Base-by-base conservation (phyloP, 1,284 basidiomycete genomes). In the Microbotryum saponariae region DNA sequence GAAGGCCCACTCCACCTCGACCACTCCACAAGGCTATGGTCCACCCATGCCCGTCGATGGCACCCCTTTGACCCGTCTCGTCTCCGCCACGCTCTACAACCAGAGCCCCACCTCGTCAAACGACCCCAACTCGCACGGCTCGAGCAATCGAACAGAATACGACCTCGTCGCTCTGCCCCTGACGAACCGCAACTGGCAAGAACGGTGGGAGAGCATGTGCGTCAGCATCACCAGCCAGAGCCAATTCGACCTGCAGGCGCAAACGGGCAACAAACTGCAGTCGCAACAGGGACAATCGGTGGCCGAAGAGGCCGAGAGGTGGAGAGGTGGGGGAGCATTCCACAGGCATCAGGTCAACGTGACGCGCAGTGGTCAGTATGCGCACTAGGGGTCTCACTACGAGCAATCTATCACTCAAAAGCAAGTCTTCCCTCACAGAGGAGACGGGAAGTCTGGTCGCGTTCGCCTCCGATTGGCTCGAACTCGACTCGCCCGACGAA, bases 381-480 rank as follows among this genome's bases (percentile, higher is more conserved):
- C 46, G 16, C 37, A 23, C 18, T 59, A 25, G 7, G n/a, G 51
- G 4, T 3, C 31, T 46, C 47, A 16, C 10, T 23, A 18, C 23
- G 4, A 23, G 4, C 0, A 27, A 1, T 27, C 6, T 27, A 6
- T 6, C 27, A 16, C 42, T 53, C 25, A 44, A 42, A 6, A 9
- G 6, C 12, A 20, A 2, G 18, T 20, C 27, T 29, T 27, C 8
- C 7, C 16, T 20, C 10, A 48, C 70, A 91, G 91, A 94, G 74
- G 93, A 98, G 74, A 85, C 88, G 2, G 85, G 89, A 62, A 82
- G 82, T 44, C 79, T 90, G 25, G 82, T 89, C 21, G 87, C 82
- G 4, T 81, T 96, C 71, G 81, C 88, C 10, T 91, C 91, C 18
- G 88, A 90, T 62, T 99, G 96, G 96, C 80, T 99, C 14, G 91